Evolutionary conservation across 371 early-diverging fungal genomes (phyloP), one percentile per base, ranked within the genome.

Genomic region (Gilbertella persicaria): DNA sequence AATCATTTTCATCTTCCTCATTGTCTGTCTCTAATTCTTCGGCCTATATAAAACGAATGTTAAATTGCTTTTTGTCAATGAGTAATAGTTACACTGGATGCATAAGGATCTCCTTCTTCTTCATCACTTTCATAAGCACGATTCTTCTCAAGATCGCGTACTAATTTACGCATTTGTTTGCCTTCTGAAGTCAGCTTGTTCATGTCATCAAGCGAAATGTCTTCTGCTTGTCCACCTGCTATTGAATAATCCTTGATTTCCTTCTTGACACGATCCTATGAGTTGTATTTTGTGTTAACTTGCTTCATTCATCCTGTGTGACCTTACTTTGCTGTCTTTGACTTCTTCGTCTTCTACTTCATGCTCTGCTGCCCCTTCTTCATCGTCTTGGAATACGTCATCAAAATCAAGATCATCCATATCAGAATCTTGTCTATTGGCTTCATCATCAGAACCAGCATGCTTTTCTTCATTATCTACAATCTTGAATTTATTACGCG

Each of bases 111-210:
- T 25, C 70, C 76, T 8, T 84, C 86, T 24, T 91, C 90, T 28
- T 84, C 83, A 45, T 90, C 90, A 40, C 87, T 86, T 23, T 87
- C 90, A 55, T 91, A 90, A 3, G 75, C 86, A 16, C 71, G 73
- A 56, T 85, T 86, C 60, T 87, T 81, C 55, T 90, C 90, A 40
- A 84, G 65, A 53, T 87, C 87, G 45, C 82, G 75, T 39, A 94
- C 80, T 4, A 84, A 71, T 60, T 91, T 90, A 54, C 82, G 82
- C 62, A 94, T 63, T 51, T 84, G 82, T 76, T 75, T 75, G 40
- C 79, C 79, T 52, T 75, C 76, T 12, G 64, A 71, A 12, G 72
- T 66, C 16, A 75, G 51, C 30, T 60, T 67, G 24, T 55, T 55
- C 29, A 61, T 62, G 0, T 60, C 68, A 42, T 69, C 72, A 41